Conservation (phyloP, 257 asterid genomes). For the Solanum chiquidenum region DNA sequence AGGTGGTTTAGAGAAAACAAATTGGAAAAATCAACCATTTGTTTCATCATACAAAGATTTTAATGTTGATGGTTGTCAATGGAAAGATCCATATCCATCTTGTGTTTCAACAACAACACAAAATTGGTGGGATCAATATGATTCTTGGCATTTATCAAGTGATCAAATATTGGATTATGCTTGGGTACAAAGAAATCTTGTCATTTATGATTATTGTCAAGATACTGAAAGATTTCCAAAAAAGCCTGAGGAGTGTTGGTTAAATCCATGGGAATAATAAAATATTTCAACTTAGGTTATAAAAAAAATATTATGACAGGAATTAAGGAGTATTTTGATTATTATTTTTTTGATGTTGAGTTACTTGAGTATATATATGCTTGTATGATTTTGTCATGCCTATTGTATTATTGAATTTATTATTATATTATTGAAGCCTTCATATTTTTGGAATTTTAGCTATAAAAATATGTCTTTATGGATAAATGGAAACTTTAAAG, state of each 20-base stretch:
- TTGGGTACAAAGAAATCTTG: slow-evolving; percentile 93
- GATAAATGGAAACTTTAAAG: too few species aligned
- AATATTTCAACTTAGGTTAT: not conserved
- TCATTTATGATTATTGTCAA: slow-evolving; percentile 75
- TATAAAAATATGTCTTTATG: too few species aligned
- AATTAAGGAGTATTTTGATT: not conserved
- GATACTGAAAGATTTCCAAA: slow-evolving; percentile 46
- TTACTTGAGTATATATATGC: not conserved
- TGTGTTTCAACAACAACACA: slow-evolving; percentile 79
- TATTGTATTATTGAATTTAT: not conserved
- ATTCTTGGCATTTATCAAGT: slow-evolving; percentile 67
- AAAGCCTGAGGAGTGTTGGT: slow-evolving; percentile 82
- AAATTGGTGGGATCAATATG: slow-evolving; percentile 91
- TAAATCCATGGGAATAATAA: slow-evolving; percentile 51
- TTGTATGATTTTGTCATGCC: not conserved
- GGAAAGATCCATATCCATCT: slow-evolving; percentile 84
- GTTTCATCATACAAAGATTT: slow-evolving; percentile 78
- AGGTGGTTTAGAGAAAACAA: slow-evolving; percentile 91
- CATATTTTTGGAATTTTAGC: not conserved
- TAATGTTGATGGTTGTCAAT: slow-evolving; percentile 70
- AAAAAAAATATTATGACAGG: not conserved
- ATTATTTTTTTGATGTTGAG: not conserved
- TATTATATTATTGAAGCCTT: not conserved
- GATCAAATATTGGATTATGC: slow-evolving; percentile 60
- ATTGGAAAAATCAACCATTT: slow-evolving; percentile 84